Base-by-base conservation (phyloP, 1,284 basidiomycete species). In the Schizophyllum amplum region DNA sequence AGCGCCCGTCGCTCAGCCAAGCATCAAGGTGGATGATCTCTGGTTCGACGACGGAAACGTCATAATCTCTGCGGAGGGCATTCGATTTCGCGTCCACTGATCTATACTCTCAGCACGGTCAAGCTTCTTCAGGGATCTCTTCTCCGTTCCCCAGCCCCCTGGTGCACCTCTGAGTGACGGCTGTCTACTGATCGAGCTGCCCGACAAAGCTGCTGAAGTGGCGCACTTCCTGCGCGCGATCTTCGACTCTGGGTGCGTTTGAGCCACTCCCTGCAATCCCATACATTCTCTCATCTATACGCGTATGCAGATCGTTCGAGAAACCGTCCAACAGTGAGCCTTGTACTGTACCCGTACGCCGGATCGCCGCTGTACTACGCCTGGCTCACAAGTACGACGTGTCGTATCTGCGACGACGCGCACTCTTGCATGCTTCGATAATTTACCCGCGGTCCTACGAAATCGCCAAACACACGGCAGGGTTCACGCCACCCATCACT, bases 31-130 rank as follows among this genome's bases (percentile, higher is more conserved):
- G 11, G 24, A 52, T 11, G 51, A 52, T 24, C 51, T 52, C 24
- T 52, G 51, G 51, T 52, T 52, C 26, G 51, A 52, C 51, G 51
- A 52, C n/a, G 51, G 51, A 5, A 25, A 27, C n/a, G 26, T 52
- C 51, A 27, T 52, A 4, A 24, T 52, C 23, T 24, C 23, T 5
- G 51, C 51, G 22, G 24, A 52, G n/a, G 26, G 26, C 21, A 17
- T n/a, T 11, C n/a, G 24, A 24, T 52, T 52, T 25, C 51, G 51
- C 23, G 51, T 52, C 2, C 26, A 24, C 25, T 24, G 51, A 11
- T 24, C 51, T 25, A 52, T 52, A 24, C 23, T 52, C 11, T 21
- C 51, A 6, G 51, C 51, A 25, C 51, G 51, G n/a, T 52, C 51
- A 7, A 21, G 22, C 51, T 20, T 52, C 51, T 52, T 52, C 51